phyloP scores from a whole-genome alignment of 2,329 filamentous ascomycete genomes.

The Claviceps pazoutovae region DNA sequence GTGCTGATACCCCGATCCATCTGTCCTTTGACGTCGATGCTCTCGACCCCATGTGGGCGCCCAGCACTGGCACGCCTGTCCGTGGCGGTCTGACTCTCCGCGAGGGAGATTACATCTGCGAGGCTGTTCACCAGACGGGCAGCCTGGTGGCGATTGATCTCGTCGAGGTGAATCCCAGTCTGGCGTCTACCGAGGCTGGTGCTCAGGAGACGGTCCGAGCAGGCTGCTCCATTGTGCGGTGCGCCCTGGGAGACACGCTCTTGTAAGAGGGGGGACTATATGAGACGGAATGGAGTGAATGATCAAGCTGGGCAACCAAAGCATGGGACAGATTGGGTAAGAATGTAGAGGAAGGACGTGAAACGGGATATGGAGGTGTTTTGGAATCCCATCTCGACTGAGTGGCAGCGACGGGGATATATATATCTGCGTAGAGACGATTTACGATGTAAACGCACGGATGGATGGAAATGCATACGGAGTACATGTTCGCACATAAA shows the following conservation, averaged over 20 bases:
- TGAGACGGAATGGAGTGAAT: no score
- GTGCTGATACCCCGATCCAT: constrained; percentile 88
- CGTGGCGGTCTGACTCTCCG: constrained; percentile 83
- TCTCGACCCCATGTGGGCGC: constrained; percentile 89
- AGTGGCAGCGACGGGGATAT: no score
- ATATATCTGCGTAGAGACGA: no score
- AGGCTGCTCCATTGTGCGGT: constrained; percentile 81
- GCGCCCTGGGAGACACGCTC: constrained; percentile 81
- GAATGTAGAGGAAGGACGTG: no score
- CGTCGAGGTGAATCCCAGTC: constrained; percentile 66
- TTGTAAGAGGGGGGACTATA: constrained; percentile 32
- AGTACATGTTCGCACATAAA: no score
- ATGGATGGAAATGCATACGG: no score
- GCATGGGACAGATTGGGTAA: no score
- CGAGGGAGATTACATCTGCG: constrained; percentile 95
- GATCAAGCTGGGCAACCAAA: no score
- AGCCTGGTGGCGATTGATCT: constrained; percentile 67
- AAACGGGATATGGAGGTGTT: no score
- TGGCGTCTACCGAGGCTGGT: constrained; percentile 49
- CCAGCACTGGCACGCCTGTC: constrained; percentile 89
- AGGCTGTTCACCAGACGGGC: constrained; percentile 68
- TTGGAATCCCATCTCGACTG: no score
- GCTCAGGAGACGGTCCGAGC: constrained; percentile 79
- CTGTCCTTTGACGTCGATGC: constrained; percentile 96
- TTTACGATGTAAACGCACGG: no score